Base-by-base conservation (phyloP, 1,284 basidiomycete species). In the Sporisorium exsertum region DNA sequence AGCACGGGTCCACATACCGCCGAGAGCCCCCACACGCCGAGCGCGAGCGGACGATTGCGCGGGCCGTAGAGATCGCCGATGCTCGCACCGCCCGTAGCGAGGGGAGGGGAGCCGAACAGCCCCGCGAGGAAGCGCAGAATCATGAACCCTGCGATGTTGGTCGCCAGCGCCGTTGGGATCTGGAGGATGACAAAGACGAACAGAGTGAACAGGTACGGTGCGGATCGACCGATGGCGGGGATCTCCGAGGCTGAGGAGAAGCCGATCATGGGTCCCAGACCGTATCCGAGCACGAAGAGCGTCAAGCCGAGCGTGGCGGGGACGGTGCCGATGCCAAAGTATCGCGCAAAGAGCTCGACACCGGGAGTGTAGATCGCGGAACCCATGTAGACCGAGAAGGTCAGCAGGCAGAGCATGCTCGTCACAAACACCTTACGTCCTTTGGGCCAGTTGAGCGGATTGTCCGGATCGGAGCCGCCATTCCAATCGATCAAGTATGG, bases 301-400 rank as follows among this genome's bases (percentile, higher is more conserved):
- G 73, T 67, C 1, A 83, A 13, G 15, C 67, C 62, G 13, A 83
- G 64, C 1, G 77, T 68, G 0, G 81, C 71, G 12, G 72, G 45
- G 10, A 71, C 63, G 9, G 35, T 32, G 5, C 60, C 58, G 35
- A 76, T 57, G 26, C 55, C 15, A 33, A 78, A 81, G 15, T 65
- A 62, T 13, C 27, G 12, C 88, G 22, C 85, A 82, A 67, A 89
- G 68, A 16, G 87, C 27, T 89, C 81, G 32, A 90, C 84, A 0
- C 88, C 88, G 1, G 90, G 90, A 0, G 90, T 89, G 43, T 87
- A 87, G 47, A 90, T 89, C 5, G 88, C 88, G 56, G 88, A 88
- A 18, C 91, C 90, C 63, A 90, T 87, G 81, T 90, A 91, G 3
- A 89, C 87, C 72, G 90, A 89, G 42, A 89, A 85, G 6, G 85